These are phyloP conservation scores for Xylaria sp. DNA, from an alignment of 2,329 filamentous ascomycete species.

Conservation along the genomic window DNA sequence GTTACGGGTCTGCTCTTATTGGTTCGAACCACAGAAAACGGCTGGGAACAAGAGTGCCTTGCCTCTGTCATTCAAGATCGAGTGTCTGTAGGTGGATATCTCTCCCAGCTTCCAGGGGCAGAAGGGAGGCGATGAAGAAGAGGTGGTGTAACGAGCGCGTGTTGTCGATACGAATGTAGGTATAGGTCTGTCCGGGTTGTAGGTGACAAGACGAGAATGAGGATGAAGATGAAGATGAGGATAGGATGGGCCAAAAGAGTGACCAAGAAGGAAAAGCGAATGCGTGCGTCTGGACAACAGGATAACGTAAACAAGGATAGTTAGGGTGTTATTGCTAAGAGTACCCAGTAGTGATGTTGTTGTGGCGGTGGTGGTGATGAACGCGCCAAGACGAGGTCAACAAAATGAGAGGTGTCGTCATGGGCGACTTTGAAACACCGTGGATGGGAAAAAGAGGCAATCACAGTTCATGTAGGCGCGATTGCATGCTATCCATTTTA, in stretches of 20 bases:
- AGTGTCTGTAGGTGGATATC: neutral
- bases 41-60: constrained; percentile 2
- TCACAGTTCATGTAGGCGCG: neutral
- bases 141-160: constrained; percentile 8
- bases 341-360: constrained; percentile 9
- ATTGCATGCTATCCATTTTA: constrained; percentile 22
- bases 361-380: constrained; percentile 16
- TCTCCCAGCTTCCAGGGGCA: constrained; percentile 3
- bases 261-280: constrained; percentile 41
- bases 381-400: constrained; percentile 31
- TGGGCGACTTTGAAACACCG: constrained; percentile 10
- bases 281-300: constrained; percentile 39
- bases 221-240: constrained; percentile 3
- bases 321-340: constrained; percentile 12
- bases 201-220: constrained; percentile 21
- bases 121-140: constrained; percentile 21
- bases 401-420: constrained; percentile 24
- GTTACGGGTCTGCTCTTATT: constrained; percentile 6
- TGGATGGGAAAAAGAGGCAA: constrained; percentile 13
- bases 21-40: neutral
- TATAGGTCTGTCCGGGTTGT: constrained; percentile 32
- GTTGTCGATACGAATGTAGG: constrained; percentile 36
- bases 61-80: constrained; percentile 9
- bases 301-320: constrained; percentile 25
- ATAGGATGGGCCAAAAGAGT: constrained; percentile 35